Base-by-base conservation (phyloP, 2,329 filamentous ascomycete genomes). In the Colletotrichum spinosum region DNA sequence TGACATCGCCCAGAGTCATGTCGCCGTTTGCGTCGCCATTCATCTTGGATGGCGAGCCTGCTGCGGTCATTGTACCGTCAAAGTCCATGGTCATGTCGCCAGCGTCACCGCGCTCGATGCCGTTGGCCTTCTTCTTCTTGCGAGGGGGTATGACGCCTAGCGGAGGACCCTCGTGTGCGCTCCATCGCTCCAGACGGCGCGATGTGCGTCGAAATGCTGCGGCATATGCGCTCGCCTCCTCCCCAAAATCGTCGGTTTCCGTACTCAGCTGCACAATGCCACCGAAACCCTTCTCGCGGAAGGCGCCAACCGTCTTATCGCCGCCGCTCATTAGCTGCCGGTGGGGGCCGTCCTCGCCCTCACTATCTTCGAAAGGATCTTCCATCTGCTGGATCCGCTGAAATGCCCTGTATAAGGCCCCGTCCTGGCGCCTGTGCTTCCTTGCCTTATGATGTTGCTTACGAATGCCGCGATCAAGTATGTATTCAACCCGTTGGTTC, bases 401-500 rank as follows among this genome's bases (percentile, higher is more conserved):
- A 77, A 89, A 88, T 1, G 90, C 87, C 46, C 91, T 84, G 69
- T 90, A 81, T 58, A 95, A 84, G 8, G 87, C 83, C 11, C 92
- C 90, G 64, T 93, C 88, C 58, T 84, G 80, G 17, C 86, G 85
- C 5, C 92, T 86, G 15, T 79, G 73, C 70, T 88, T 89, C 51
- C 88, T 87, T 11, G 88, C 85, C 60, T 82, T 82, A 72, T 89
- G 86, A 72, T 94, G 90, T 55, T 87, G 83, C 68, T 83, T 85
- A 53, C 90, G 87, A 39, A 95, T 80, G 37, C 90, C 90, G n/a
- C 90, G 88, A 70, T 93, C 90, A 13, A 96, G 85, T 55, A 93
- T 92, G 71, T 94, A 90, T 72, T 94, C 90, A n/a, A 95, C 92
- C 6, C 92, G 88, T 72, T 92, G 88, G 67, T 88, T 91, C 15